These are phyloP conservation scores for Lentinula edodes DNA, from an alignment of 768 basidiomycete genomes.

Conservation along the genomic window DNA sequence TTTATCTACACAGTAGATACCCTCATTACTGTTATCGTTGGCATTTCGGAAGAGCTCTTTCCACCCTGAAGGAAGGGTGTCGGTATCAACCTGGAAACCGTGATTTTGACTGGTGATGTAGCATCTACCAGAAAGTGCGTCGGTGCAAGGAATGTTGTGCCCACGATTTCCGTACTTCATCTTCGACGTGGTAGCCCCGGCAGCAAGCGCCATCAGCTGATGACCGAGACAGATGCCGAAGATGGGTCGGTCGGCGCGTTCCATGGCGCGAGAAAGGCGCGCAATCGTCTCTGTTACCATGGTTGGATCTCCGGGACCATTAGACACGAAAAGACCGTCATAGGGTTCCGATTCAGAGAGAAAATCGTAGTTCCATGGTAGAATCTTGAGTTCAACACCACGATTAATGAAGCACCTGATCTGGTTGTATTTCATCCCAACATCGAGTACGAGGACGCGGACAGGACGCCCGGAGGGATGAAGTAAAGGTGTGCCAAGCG, in stretches of 20 bases:
- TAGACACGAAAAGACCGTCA: conserved; percentile 95
- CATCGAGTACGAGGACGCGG: conserved; percentile 88
- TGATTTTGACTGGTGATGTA: conserved; percentile 99
- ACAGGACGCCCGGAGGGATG: conserved; percentile 79
- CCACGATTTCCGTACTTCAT: conserved; percentile 99
- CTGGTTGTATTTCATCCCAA: conserved; percentile 99
- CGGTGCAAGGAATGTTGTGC: conserved; percentile 97
- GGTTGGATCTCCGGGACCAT: conserved; percentile 96
- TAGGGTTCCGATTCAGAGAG: conserved; percentile 71
- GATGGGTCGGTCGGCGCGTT: conserved; percentile 76
- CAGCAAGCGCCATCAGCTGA: conserved; percentile 91
- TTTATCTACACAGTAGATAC: conserved; percentile 87
- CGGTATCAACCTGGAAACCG: conserved; percentile 89
- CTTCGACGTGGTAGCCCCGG: conserved; percentile 91
- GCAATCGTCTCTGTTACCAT: conserved; percentile 70
- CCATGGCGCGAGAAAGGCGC: conserved; percentile 59
- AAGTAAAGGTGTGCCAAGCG: conserved; percentile 45
- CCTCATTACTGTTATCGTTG: conserved; percentile 96
- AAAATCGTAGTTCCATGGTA: conserved; percentile 97
- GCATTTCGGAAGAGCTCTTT: conserved; percentile 94
- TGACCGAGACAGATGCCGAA: conserved; percentile 99
- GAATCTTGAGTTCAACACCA: conserved; percentile 93
- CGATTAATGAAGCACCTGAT: conserved; percentile 92
- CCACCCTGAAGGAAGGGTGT: conserved; percentile 79
- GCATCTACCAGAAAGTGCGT: conserved; percentile 88